Evolutionary conservation across 2,329 filamentous ascomycete species (phyloP).

Genomic region (Fusarium newnesense): DNA sequence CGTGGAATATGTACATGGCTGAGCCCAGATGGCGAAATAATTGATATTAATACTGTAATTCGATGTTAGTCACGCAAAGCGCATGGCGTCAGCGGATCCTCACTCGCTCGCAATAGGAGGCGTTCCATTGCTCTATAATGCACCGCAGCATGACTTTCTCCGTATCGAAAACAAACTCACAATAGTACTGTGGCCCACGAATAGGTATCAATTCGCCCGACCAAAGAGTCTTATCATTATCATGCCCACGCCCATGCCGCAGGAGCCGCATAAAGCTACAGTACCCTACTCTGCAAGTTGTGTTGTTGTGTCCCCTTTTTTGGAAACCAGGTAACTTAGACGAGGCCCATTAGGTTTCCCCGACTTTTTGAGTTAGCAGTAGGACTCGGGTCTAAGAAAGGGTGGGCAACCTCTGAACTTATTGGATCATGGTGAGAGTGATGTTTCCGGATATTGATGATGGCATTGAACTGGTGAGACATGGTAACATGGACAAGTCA

Average conservation of each 20-base stretch:
- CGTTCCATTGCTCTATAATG: background rate
- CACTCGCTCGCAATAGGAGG: conserved; percentile 30
- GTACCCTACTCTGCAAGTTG: conserved; percentile 11
- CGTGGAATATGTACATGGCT: background rate
- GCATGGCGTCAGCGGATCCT: conserved; percentile 38
- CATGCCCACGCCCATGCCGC: conserved; percentile 9
- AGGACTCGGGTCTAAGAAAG: background rate
- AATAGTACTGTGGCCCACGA: background rate
- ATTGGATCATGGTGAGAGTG: conserved; percentile 12
- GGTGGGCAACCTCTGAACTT: conserved; percentile 1
- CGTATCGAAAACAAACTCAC: background rate
- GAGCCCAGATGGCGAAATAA: conserved; percentile 34
- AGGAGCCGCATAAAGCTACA: background rate
- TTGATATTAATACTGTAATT: conserved; percentile 10
- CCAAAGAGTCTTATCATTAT: conserved; percentile 16
- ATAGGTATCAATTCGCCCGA: background rate
- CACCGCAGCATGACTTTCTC: background rate
- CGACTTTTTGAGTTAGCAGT: conserved; percentile 12
- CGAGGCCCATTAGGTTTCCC: background rate
- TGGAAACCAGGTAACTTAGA: conserved; percentile 9
- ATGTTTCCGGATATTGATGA: conserved; percentile 13
- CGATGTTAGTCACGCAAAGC: background rate
- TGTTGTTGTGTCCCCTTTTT: conserved; percentile 6
- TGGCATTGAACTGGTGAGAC: conserved; percentile 1
- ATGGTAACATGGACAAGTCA: conserved; percentile 1